Percentiles rank a stretch among this genome's conserved stretches.
Evolutionary conservation across 768 basidiomycete genomes (phyloP).

Genomic region (Termitomyces sp.): DNA sequence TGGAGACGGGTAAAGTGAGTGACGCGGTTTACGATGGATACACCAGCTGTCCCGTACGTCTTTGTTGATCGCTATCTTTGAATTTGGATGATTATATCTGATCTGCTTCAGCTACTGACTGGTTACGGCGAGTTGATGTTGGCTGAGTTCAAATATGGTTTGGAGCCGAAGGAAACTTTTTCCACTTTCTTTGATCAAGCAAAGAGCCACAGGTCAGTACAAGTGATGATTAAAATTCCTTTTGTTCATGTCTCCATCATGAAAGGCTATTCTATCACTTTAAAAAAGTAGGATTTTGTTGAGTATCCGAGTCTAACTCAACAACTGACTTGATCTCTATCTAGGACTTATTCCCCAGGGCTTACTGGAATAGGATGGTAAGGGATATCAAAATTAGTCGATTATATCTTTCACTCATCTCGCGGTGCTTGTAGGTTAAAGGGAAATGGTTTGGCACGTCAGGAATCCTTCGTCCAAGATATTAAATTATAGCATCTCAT

Average conservation of each 20-base stretch:
- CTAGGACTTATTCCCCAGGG: conserved; percentile 64
- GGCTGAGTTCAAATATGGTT: conserved; percentile 92
- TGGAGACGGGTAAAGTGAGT: conserved; percentile 68
- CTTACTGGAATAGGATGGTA: conserved; percentile 76
- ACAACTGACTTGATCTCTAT: neutral
- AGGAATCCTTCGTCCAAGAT: conserved; percentile 26
- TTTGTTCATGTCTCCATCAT: neutral
- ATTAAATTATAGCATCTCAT: conserved; percentile 1
- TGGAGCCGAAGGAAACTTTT: conserved; percentile 86
- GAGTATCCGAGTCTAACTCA: neutral
- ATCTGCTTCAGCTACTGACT: conserved; percentile 54
- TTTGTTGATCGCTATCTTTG: conserved; percentile 1
- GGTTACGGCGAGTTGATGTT: conserved; percentile 82
- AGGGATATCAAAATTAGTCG: conserved; percentile 6
- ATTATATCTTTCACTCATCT: conserved; percentile 6
- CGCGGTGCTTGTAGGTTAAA: conserved; percentile 24
- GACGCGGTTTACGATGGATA: conserved; percentile 82
- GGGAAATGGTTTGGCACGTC: conserved; percentile 41
- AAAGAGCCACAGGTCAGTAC: conserved; percentile 61
- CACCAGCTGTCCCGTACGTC: conserved; percentile 77
- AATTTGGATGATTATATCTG: neutral
- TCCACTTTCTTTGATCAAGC: conserved; percentile 62
- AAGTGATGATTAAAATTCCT: neutral
- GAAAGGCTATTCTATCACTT: conserved; percentile 76
- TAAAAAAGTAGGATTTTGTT: conserved; percentile 56